These are phyloP conservation scores for Irpex lacteus DNA, from an alignment of 1,284 basidiomycete species.

Conservation along the genomic window DNA sequence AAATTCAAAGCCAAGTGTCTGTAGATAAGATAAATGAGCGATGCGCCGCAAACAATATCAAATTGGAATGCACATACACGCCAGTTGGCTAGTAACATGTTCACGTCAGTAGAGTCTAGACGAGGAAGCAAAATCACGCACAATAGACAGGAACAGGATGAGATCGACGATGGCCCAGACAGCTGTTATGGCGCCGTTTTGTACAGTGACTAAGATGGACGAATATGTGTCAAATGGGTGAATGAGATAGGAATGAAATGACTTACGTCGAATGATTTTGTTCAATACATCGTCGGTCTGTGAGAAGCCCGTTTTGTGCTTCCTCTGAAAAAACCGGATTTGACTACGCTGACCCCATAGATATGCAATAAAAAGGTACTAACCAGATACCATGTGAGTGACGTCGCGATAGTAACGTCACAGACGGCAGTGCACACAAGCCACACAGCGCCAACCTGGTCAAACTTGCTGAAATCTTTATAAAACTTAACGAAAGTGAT, in stretches of 20 bases:
- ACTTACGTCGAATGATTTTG: conserved; percentile 30
- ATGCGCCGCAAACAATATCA: background rate
- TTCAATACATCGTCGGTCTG: conserved; percentile 32
- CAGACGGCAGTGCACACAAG: conserved; percentile 16
- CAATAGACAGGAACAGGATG: conserved; percentile 28
- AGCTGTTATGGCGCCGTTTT: conserved; percentile 35
- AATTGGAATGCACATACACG: conserved; percentile 4
- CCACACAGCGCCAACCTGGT: conserved; percentile 18
- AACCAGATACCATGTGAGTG: conserved; percentile 18
- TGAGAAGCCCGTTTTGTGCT: conserved; percentile 28
- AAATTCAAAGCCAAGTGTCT: conserved; percentile 32
- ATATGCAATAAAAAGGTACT: background rate
- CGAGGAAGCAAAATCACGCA: conserved; percentile 8
- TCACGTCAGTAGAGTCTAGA: background rate
- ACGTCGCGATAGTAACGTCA: conserved; percentile 13
- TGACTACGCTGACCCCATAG: background rate
- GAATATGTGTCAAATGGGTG: background rate
- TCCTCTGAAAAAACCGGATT: conserved; percentile 6
- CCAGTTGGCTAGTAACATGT: conserved; percentile 7
- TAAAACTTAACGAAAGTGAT: conserved; percentile 14
- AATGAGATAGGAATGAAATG: background rate
- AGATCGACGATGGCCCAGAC: conserved; percentile 32
- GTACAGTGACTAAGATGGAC: conserved; percentile 30
- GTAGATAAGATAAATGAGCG: background rate
- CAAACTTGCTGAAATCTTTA: conserved; percentile 13